Evolutionary conservation across 2,329 filamentous ascomycete species (phyloP), one percentile per base, ranked within the genome.

Genomic region (Sphaerulina musiva): DNA sequence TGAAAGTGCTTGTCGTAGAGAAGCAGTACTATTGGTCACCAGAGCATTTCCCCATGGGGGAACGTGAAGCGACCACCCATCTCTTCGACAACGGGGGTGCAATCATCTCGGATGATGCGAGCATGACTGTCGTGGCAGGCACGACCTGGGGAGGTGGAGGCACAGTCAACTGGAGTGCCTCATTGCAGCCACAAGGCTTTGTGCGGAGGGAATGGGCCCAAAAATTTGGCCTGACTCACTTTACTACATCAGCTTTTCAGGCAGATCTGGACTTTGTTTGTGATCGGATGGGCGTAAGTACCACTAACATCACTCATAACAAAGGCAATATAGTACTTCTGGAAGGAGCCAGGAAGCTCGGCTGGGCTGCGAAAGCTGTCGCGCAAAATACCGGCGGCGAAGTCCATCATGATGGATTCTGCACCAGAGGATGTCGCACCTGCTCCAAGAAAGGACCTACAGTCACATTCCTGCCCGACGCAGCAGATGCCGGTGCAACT

Each of bases 121-220:
- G 79, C 5, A 74, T 85, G 32, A 79, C 73, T 12, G 70, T 92
- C 10, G 68, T 87, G 2, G 81, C 86, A 0, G 91, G 87, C 1
- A 80, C 82, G 53, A 81, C 81, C 32, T 95, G 86, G 82, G 91
- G 91, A 31, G 91, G 91, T 41, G 91, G 91, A 31, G 90, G 90
- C 5, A 89, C 88, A 0, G 72, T 95, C 63, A 96, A 96, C 70
- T 96, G 90, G 90, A 86, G 76, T 23, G 81, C 81, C 5, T 78
- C 77, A 3, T 67, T 84, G 12, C 80, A 84, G 61, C 86, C 88
- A 0, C 88, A 92, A 66, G 82, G 80, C 26, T 87, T 78, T 59
- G 87, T 95, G 1, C 81, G 90, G 3, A 76, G 82, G 61, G 89
- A 95, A 71, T 96, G 92, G 91, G 84, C 87, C 0, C 75, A 80